Evolutionary conservation across 352 stramenopile species (phyloP).

Genomic region (Globisporangium yorkense): DNA sequence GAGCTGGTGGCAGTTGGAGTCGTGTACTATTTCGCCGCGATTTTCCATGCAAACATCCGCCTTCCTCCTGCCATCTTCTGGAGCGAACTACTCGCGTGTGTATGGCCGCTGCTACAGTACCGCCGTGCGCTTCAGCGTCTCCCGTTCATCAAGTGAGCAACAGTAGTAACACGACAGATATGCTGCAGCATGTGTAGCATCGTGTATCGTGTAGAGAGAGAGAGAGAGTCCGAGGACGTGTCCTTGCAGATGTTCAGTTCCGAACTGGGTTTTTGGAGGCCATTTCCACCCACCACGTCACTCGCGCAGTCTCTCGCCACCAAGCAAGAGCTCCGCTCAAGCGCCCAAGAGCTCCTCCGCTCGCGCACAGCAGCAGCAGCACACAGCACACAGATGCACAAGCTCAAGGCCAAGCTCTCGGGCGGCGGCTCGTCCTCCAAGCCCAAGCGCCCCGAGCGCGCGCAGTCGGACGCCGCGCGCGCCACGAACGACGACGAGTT

Average conservation of each 20-base stretch:
- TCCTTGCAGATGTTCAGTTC: neutral
- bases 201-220: no score
- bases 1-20: no score
- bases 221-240: neutral
- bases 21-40: no score
- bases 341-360: neutral
- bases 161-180: no score
- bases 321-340: neutral
- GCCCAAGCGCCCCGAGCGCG: constrained; percentile 26
- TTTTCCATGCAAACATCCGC: no score
- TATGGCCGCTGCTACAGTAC: no score
- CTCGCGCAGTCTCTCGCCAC: neutral
- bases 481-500: constrained; percentile 29
- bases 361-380: neutral
- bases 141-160: no score
- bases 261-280: neutral
- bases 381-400: constrained; percentile 33
- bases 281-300: neutral
- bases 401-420: constrained; percentile 58
- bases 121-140: no score
- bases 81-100: no score
- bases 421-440: constrained; percentile 18
- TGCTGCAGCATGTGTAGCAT: no score
- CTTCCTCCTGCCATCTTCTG: no score
- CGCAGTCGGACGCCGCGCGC: constrained; percentile 20